These are phyloP conservation scores for Trichoderma gracile DNA, from an alignment of 2,329 filamentous ascomycete species.

Conservation along the genomic window DNA sequence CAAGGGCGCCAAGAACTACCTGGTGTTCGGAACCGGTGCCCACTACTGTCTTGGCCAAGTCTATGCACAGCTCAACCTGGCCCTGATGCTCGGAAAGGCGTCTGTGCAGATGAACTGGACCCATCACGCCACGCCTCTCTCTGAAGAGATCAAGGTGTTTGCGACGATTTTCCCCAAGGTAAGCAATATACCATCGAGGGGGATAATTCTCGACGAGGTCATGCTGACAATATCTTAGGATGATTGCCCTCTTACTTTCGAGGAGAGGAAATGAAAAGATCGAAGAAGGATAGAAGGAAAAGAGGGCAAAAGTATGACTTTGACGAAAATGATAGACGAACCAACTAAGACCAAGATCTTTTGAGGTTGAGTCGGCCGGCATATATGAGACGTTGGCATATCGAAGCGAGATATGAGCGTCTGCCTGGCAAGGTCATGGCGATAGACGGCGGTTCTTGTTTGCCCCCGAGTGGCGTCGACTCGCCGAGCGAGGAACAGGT, in stretches of 20 bases:
- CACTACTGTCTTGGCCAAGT: constrained; percentile 96
- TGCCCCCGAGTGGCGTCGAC: background rate
- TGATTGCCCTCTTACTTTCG: constrained; percentile 78
- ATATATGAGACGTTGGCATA: background rate
- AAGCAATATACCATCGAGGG: constrained; percentile 40
- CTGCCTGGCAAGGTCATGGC: background rate
- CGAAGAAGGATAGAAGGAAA: background rate
- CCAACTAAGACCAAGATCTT: constrained; percentile 31
- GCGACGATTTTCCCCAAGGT: constrained; percentile 97
- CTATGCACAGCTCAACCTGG: constrained; percentile 87
- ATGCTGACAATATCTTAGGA: constrained; percentile 54
- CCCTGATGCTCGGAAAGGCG: constrained; percentile 86
- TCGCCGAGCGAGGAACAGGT: background rate
- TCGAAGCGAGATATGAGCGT: background rate
- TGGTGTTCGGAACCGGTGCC: constrained; percentile 93
- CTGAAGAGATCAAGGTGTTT: constrained; percentile 97
- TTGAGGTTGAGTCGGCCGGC: background rate
- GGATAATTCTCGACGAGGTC: background rate
- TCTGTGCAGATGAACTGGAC: constrained; percentile 85
- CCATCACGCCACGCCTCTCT: constrained; percentile 78
- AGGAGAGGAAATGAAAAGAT: constrained; percentile 48
- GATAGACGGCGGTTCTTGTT: constrained; percentile 9
- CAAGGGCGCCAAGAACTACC: constrained; percentile 86
- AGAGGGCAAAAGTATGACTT: constrained; percentile 34
- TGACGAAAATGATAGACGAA: constrained; percentile 23